These are phyloP conservation scores for Lecanosticta acicola DNA, from an alignment of 2,329 filamentous ascomycete genomes.

Conservation along the genomic window DNA sequence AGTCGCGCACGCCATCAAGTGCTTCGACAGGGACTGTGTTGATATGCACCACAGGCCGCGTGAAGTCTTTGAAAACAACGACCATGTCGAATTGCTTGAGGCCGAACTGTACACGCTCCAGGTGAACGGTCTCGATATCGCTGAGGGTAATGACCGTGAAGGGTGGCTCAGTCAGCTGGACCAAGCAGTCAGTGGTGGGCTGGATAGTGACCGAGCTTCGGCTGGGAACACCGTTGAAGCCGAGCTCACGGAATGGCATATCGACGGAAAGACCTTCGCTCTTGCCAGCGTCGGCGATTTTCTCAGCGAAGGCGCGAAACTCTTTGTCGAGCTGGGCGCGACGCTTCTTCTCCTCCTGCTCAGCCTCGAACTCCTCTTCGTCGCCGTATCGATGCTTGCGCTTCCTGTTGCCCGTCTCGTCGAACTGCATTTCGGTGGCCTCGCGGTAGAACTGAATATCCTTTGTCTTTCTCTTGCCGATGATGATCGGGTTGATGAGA, in stretches of 20 bases:
- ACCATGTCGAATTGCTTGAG: conserved; percentile 99
- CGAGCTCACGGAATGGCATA: conserved; percentile 92
- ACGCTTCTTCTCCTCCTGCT: conserved; percentile 90
- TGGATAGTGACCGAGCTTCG: conserved; percentile 93
- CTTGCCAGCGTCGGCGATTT: conserved; percentile 91
- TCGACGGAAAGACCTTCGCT: conserved; percentile 89
- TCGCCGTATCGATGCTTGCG: conserved; percentile 96
- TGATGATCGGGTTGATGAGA: conserved; percentile 94
- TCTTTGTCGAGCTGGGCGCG: conserved; percentile 88
- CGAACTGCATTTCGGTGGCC: conserved; percentile 96
- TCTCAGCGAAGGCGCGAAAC: conserved; percentile 94
- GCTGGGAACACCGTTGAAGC: conserved; percentile 94
- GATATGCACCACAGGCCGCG: conserved; percentile 82
- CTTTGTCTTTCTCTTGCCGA: conserved; percentile 98
- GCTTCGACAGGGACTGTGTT: conserved; percentile 97
- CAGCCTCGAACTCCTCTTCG: conserved; percentile 96
- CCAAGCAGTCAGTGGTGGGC: conserved; percentile 92
- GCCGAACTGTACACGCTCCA: conserved; percentile 92
- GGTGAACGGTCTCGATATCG: conserved; percentile 91
- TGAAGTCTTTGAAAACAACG: conserved; percentile 96
- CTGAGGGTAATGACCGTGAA: conserved; percentile 94
- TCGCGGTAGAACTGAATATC: conserved; percentile 98
- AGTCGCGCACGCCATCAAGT: conserved; percentile 93
- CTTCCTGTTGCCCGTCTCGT: conserved; percentile 96
- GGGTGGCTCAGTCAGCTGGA: conserved; percentile 92